phyloP scores from a whole-genome alignment of 768 basidiomycete species.

The Lenzites betulinus region DNA sequence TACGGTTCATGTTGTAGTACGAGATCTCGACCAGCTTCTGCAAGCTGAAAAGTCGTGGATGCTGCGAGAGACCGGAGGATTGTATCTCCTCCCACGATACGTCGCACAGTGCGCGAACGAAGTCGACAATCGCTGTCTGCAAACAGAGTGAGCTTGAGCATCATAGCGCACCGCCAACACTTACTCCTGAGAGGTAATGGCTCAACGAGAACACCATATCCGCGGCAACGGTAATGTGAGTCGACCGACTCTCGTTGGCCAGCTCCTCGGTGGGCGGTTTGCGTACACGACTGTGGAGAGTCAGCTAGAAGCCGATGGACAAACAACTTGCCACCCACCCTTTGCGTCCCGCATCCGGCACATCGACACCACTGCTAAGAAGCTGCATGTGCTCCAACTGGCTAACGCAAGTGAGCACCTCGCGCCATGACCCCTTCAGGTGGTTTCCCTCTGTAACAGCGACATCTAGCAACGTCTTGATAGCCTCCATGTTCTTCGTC shows the following conservation, averaged over 20 bases:
- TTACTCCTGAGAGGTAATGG: conserved; percentile 90
- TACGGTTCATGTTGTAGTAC: conserved; percentile 99
- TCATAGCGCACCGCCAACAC: conserved; percentile 33
- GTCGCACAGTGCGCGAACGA: conserved; percentile 93
- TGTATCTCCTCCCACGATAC: conserved; percentile 99
- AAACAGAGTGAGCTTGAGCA: conserved; percentile 14
- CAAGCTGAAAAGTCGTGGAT: conserved; percentile 93
- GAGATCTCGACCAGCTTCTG: conserved; percentile 99
- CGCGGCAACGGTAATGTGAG: conserved; percentile 96
- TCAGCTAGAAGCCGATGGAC: conserved; percentile 33
- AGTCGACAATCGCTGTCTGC: conserved; percentile 95
- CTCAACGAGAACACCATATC: conserved; percentile 99
- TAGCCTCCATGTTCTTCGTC: conserved; percentile 98
- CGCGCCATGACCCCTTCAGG: conserved; percentile 94
- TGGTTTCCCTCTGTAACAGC: conserved; percentile 97
- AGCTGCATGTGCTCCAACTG: conserved; percentile 99
- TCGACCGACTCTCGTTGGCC: conserved; percentile 94
- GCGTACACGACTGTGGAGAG: conserved; percentile 35
- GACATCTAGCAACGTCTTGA: conserved; percentile 91
- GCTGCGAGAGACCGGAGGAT: conserved; percentile 91
- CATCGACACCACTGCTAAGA: conserved; percentile 87
- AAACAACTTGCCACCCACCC: conserved; percentile 53
- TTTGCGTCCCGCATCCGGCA: conserved; percentile 73
- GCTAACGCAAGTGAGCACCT: conserved; percentile 95
- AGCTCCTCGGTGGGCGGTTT: conserved; percentile 88